phyloP scores from a whole-genome alignment of 1,139 yeast genomes.

The Saccharomycopsis hybrid region DNA sequence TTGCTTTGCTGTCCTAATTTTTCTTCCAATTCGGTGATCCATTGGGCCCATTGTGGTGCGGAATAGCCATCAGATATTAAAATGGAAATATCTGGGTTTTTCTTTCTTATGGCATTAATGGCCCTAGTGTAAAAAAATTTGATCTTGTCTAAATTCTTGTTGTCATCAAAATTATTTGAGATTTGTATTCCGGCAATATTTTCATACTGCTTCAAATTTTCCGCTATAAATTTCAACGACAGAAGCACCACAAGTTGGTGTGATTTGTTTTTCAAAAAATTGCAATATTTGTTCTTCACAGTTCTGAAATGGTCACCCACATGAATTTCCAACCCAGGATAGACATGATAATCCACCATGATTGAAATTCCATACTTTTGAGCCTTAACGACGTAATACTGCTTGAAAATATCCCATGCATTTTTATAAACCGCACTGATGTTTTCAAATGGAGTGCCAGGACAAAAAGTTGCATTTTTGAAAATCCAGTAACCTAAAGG shows the following conservation, averaged over 20 bases:
- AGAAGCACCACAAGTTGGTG: constrained; percentile 43
- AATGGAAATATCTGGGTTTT: constrained; percentile 57
- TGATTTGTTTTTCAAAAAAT: constrained; percentile 48
- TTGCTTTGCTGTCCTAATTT: too few species aligned
- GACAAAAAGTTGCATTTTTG: constrained; percentile 51
- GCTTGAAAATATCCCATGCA: constrained; percentile 58
- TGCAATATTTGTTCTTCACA: constrained; percentile 60
- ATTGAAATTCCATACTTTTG: constrained; percentile 56
- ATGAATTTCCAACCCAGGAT: constrained; percentile 89
- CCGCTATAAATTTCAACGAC: constrained; percentile 53
- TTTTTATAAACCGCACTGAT: constrained; percentile 50
- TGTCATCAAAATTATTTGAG: constrained; percentile 76
- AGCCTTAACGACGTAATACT: constrained; percentile 49
- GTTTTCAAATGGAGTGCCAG: constrained; percentile 55
- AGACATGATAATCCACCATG: constrained; percentile 77
- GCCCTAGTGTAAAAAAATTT: constrained; percentile 65
- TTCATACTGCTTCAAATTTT: constrained; percentile 49
- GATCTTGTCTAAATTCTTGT: constrained; percentile 45
- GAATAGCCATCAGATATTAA: constrained; percentile 94
- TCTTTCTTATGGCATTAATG: constrained; percentile 48
- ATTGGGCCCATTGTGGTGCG: constrained; percentile 71
- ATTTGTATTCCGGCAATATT: constrained; percentile 79
- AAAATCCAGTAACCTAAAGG: constrained; percentile 93
- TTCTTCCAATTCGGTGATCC: constrained; percentile 44
- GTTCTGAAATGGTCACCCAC: constrained; percentile 34